Evolutionary conservation across 441 rosid genomes (phyloP), one percentile per base, ranked within the genome.

Genomic region (Corymbia calophylla): DNA sequence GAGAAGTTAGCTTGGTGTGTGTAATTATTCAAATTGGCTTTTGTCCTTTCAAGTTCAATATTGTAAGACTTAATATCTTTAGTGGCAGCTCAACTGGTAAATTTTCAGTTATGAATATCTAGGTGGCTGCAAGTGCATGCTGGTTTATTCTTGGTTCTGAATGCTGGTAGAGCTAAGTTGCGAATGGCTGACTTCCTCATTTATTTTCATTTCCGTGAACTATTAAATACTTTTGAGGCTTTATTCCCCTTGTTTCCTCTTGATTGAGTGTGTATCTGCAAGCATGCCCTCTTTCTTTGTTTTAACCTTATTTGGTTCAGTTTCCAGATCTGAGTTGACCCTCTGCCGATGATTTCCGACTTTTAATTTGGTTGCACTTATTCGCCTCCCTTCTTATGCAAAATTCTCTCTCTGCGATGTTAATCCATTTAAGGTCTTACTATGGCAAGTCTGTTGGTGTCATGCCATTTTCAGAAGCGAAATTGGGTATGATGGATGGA

Each of bases 401-500:
- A 32, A 86, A 55, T 35, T n/a, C n/a, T 86, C 89, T 55, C 64
- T 27, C 47, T 19, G 39, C 7, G 16, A 68, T 39, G 87, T 87
- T 58, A 29, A 47, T 49, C 56, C 4, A 31, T 90, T 53, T 44
- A 54, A 44, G 60, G 66, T 77, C n/a, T 80, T 29, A 87, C 62
- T 60, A 88, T 68, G 27, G 77, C 88, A 85, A 88, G 14, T 88
- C 86, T 91, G 54, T 87, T 90, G 73, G 87, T 90, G 19, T 64
- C 53, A 25, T 90, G 31, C 91, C 89, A 91, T 82, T 47, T 91
- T 92, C 95, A 98, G 99, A 91, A 92, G 95, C 12, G 99, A 97
- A 92, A 96, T 98, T 91, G 99, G 99, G 66, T 98, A 96, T 90
- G 98, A 98, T 93, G 99, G 99, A 93, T 98, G 99, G 99, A 96